Conservation (phyloP, 371 early-diverging fungal species). For the Coemansia sp. region DNA sequence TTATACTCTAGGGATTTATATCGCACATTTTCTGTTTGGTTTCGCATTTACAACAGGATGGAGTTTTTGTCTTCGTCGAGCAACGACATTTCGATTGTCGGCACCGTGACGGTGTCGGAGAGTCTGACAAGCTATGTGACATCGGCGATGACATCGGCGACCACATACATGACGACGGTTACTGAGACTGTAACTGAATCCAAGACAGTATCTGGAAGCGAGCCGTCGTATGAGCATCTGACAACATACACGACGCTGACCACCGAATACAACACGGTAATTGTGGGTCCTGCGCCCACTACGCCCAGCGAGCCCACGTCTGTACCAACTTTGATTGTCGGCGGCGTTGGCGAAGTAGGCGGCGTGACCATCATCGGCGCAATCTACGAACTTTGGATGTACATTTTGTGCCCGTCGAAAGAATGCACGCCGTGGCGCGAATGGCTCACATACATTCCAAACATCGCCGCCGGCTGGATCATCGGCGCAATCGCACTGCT, state of each 20-base stretch:
- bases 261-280: constrained; percentile 27
- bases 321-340: constrained; percentile 9
- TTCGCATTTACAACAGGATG: not conserved
- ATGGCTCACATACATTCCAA: constrained; percentile 50
- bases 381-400: constrained; percentile 47
- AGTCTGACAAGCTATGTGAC: not conserved
- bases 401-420: constrained; percentile 44
- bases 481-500: constrained; percentile 37
- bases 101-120: constrained; percentile 30
- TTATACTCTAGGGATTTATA: not conserved
- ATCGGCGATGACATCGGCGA: constrained; percentile 15
- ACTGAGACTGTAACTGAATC: constrained; percentile 15
- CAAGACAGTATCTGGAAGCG: not conserved
- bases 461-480: constrained; percentile 42
- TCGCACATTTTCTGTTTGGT: no score
- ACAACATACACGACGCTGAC: constrained; percentile 37
- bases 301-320: no score
- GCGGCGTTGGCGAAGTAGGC: constrained; percentile 42
- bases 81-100: constrained; percentile 17
- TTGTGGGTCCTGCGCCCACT: not conserved
- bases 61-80: constrained; percentile 26
- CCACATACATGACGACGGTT: constrained; percentile 27
- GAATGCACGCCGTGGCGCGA: constrained; percentile 47
- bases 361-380: constrained; percentile 32
- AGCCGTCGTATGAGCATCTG: constrained; percentile 19